Evolutionary conservation across 805 yeast genomes (phyloP).

Genomic region (Millerozyma acaciae): DNA sequence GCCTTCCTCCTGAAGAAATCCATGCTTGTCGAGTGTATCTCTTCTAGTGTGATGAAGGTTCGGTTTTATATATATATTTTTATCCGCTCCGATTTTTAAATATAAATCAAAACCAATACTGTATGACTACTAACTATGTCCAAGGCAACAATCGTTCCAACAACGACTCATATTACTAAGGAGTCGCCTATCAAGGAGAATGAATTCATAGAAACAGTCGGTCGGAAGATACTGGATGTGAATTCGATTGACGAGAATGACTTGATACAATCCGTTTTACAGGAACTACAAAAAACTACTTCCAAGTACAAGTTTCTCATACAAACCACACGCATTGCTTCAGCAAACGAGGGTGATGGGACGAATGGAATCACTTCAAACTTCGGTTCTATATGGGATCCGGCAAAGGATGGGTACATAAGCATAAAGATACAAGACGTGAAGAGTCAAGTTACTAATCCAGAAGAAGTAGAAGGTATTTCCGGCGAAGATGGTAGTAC

Average conservation of each 20-base stretch:
- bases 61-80: too few relatives aligned
- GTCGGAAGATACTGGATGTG: not conserved
- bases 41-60: too few relatives aligned
- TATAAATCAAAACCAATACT: too few relatives aligned
- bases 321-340: slow-evolving; percentile 34
- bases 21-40: too few relatives aligned
- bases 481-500: slow-evolving; percentile 1
- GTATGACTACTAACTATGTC: too few relatives aligned
- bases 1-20: slow-evolving; percentile 17
- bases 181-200: slow-evolving; percentile 19
- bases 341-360: slow-evolving; percentile 15
- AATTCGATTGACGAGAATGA: slow-evolving; percentile 13
- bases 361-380: slow-evolving; percentile 26
- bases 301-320: slow-evolving; percentile 56
- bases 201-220: slow-evolving; percentile 11
- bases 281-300: slow-evolving; percentile 38
- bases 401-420: slow-evolving; percentile 50
- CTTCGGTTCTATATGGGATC: slow-evolving; percentile 57
- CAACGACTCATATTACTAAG: slow-evolving; percentile 10
- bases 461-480: not conserved
- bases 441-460: too few relatives aligned
- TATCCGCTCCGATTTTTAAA: too few relatives aligned
- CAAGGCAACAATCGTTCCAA: not conserved
- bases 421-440: slow-evolving; percentile 29
- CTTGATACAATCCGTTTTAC: slow-evolving; percentile 29